These are phyloP conservation scores for Podaxis pistillaris DNA, from an alignment of 768 basidiomycete genomes.

Conservation along the genomic window DNA sequence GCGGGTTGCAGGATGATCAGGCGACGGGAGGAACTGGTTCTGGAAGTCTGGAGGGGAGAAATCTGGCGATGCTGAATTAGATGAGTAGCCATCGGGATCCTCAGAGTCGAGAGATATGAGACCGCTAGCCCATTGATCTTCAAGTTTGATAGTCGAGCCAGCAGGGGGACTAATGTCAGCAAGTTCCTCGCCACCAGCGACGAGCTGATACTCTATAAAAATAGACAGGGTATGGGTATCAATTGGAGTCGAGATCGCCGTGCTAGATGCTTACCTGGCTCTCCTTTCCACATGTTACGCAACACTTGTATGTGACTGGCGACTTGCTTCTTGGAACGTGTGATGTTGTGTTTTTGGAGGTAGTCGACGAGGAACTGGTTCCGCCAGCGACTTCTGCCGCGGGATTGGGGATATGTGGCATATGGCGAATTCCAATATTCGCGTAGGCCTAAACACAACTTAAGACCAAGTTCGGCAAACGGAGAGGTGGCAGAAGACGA, in stretches of 20 bases:
- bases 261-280: conserved; percentile 50
- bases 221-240: conserved; percentile 14
- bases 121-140: conserved; percentile 43
- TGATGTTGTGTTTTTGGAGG: conserved; percentile 65
- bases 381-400: conserved; percentile 77
- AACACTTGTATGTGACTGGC: conserved; percentile 87
- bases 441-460: conserved; percentile 51
- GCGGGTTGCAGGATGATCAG: conserved; percentile 33
- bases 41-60: conserved; percentile 45
- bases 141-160: conserved; percentile 54
- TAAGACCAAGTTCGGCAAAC: background rate
- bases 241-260: conserved; percentile 5
- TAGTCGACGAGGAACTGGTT: conserved; percentile 87
- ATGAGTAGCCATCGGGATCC: conserved; percentile 35
- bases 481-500: conserved; percentile 9
- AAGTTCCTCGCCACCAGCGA: conserved; percentile 78
- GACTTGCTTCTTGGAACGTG: conserved; percentile 82
- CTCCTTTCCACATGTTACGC: conserved; percentile 87
- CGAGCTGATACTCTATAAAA: conserved; percentile 66
- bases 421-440: conserved; percentile 81
- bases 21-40: conserved; percentile 46
- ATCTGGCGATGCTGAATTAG: conserved; percentile 41
- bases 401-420: conserved; percentile 69
- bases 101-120: conserved; percentile 48
- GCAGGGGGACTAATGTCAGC: conserved; percentile 41